Conservation (phyloP, 495 filamentous ascomycete species). For the Xylaria acuta region DNA sequence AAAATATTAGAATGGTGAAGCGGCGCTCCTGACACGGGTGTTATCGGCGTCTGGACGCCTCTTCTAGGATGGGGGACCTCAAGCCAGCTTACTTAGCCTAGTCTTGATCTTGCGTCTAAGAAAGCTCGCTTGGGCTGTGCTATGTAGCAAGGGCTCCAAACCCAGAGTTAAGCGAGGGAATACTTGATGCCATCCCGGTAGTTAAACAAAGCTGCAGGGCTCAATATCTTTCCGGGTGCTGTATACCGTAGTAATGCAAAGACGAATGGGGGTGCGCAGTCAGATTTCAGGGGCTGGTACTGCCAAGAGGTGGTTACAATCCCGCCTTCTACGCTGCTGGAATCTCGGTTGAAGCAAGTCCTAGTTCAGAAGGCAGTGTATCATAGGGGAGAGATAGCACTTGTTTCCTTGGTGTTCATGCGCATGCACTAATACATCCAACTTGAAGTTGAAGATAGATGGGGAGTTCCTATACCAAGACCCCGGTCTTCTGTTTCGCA, state of each 20-base stretch:
- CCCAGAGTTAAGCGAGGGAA: neutral
- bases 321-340: neutral
- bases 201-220: neutral
- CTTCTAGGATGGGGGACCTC: neutral
- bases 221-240: neutral
- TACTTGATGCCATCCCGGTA: neutral
- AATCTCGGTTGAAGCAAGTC: neutral
- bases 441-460: conserved; percentile 5
- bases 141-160: neutral
- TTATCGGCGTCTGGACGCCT: no score
- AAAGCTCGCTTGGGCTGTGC: neutral
- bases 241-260: neutral
- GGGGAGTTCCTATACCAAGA: neutral
- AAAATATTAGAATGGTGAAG: neutral
- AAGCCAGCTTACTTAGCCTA: neutral
- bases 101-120: neutral
- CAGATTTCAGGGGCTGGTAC: neutral
- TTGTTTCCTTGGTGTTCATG: neutral
- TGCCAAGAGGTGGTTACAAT: conserved; percentile 8
- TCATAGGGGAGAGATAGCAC: neutral
- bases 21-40: neutral
- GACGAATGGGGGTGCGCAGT: neutral
- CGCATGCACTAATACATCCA: neutral
- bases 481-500: neutral
- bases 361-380: neutral